Percentiles rank a stretch among this genome's conserved stretches.
phyloP scores from a whole-genome alignment of 176 grass and related monocot genomes.

The Juncus effusus region DNA sequence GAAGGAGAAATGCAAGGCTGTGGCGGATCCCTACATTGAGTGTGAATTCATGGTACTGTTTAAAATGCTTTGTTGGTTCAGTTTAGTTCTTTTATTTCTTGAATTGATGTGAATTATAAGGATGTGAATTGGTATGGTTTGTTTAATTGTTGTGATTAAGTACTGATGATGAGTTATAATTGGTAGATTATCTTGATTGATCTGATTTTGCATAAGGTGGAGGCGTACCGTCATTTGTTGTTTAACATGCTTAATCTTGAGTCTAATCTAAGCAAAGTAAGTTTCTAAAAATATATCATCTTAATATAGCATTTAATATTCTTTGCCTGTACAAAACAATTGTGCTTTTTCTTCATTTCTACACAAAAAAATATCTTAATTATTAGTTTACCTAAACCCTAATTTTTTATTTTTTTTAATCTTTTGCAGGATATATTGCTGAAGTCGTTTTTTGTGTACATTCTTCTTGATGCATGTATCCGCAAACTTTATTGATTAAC shows the following conservation, averaged over 20 bases:
- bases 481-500: conserved; percentile 23
- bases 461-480: conserved; percentile 85
- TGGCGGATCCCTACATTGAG: conserved; percentile 93
- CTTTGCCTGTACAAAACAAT: no score
- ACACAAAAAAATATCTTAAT: no score
- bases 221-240: conserved; percentile 77
- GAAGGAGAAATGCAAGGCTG: conserved; percentile 76
- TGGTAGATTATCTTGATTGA: conserved; percentile 93
- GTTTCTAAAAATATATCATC: neutral
- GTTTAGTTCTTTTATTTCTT: neutral
- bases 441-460: conserved; percentile 53
- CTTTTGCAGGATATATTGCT: conserved; percentile 63
- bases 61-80: neutral
- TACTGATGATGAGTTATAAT: conserved; percentile 3
- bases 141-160: neutral
- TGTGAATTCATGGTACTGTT: conserved; percentile 85
- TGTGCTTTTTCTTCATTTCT: no score
- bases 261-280: conserved; percentile 55
- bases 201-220: conserved; percentile 83
- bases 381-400: no score
- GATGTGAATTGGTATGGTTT: neutral
- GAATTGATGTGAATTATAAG: neutral
- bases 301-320: neutral
- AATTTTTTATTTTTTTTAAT: neutral
- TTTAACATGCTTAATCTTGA: conserved; percentile 73